These are phyloP conservation scores for Scedosporium aurantiacum DNA, from an alignment of 2,329 filamentous ascomycete genomes.

Conservation along the genomic window DNA sequence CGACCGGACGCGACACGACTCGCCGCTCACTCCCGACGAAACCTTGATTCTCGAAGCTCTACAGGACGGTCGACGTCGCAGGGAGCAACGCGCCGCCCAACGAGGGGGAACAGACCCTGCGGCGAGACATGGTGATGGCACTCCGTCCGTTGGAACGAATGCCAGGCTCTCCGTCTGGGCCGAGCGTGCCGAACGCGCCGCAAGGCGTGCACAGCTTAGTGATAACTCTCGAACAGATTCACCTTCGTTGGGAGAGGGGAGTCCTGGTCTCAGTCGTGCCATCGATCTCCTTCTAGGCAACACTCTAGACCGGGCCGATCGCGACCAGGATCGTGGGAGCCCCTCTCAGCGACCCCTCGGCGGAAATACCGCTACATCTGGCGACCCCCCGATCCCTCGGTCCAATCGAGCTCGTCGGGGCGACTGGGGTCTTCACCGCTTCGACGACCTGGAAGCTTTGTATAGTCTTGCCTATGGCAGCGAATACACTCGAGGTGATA, in stretches of 20 bases:
- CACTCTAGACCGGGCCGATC: slow-evolving; percentile 26
- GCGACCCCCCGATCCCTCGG: slow-evolving; percentile 2
- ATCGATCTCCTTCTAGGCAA: slow-evolving; percentile 27
- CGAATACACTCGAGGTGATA: background rate
- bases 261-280: slow-evolving; percentile 21
- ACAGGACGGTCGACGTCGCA: slow-evolving; percentile 39
- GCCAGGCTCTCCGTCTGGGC: slow-evolving; percentile 1
- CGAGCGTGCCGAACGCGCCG: slow-evolving; percentile 1
- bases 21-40: slow-evolving; percentile 42
- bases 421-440: slow-evolving; percentile 11
- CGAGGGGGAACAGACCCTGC: background rate
- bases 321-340: slow-evolving; percentile 21
- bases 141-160: background rate
- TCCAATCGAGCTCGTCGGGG: background rate
- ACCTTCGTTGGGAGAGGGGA: slow-evolving; percentile 11
- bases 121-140: background rate
- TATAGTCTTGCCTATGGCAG: slow-evolving; percentile 24
- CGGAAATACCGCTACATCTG: background rate
- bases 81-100: slow-evolving; percentile 23
- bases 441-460: slow-evolving; percentile 31
- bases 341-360: slow-evolving; percentile 18
- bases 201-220: background rate
- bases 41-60: slow-evolving; percentile 45
- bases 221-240: background rate
- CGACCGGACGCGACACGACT: slow-evolving; percentile 20